phyloP scores from a whole-genome alignment of 1,139 yeast species.

The Candida smagusa region DNA sequence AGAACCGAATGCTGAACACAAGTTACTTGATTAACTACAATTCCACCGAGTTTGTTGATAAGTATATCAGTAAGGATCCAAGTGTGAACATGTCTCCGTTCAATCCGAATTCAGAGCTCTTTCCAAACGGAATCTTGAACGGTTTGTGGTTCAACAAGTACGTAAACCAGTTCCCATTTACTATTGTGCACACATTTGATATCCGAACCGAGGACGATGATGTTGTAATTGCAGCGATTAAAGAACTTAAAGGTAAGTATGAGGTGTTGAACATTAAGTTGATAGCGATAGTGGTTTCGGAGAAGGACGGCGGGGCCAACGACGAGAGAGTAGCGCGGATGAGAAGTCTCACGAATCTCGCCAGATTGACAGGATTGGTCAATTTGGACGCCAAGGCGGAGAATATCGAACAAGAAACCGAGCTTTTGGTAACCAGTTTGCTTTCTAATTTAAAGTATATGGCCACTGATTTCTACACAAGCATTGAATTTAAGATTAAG shows the following conservation, averaged over 20 bases:
- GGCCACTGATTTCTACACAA: conserved; percentile 35
- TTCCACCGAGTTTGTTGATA: conserved; percentile 6
- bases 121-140: conserved; percentile 43
- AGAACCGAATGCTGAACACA: conserved; percentile 33
- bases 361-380: conserved; percentile 29
- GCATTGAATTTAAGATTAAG: conserved; percentile 30
- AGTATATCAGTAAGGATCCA: conserved; percentile 9
- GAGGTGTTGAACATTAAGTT: conserved; percentile 21
- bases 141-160: conserved; percentile 38
- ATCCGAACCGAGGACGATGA: conserved; percentile 15
- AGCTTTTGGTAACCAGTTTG: conserved; percentile 26
- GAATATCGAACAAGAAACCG: conserved; percentile 25
- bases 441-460: conserved; percentile 27
- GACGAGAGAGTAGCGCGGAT: conserved; percentile 22
- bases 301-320: conserved; percentile 13
- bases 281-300: conserved; percentile 27
- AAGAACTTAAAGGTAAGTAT: conserved; percentile 16
- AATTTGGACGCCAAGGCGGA: conserved; percentile 17
- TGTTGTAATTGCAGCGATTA: conserved; percentile 18
- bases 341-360: conserved; percentile 29
- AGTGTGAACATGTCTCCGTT: conserved; percentile 40
- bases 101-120: conserved; percentile 33
- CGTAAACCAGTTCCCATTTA: conserved; percentile 31
- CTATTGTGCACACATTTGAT: conserved; percentile 20
- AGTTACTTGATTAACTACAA: conserved; percentile 28